These are phyloP conservation scores for Leishmania gerbilli DNA, from an alignment of 208 protist species.

Conservation along the genomic window DNA sequence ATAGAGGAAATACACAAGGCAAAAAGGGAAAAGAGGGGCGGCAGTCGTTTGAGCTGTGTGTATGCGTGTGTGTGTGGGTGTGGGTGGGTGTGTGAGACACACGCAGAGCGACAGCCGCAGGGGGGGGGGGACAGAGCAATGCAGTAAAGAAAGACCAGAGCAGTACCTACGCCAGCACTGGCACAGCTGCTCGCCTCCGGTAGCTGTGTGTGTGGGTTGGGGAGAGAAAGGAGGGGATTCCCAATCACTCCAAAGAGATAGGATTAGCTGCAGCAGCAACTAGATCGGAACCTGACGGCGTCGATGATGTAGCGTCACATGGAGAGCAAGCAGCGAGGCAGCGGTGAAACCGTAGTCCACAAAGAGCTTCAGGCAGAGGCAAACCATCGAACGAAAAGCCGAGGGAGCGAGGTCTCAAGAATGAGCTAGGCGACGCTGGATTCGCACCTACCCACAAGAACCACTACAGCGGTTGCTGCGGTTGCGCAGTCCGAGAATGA, in stretches of 20 bases:
- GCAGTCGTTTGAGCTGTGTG: not conserved
- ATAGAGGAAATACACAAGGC: not conserved
- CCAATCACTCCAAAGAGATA: not conserved
- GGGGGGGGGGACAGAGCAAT: not conserved
- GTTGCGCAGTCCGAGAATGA: not conserved
- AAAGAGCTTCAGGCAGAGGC: not conserved
- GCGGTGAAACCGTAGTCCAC: no score
- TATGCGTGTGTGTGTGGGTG: not conserved
- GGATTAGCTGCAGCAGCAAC: not conserved
- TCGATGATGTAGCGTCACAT: not conserved
- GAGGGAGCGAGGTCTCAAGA: not conserved
- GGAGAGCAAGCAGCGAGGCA: not conserved
- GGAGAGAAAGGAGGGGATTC: not conserved
- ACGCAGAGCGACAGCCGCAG: not conserved
- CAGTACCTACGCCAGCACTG: not conserved
- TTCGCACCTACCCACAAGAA: not conserved
- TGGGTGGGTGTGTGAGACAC: not conserved
- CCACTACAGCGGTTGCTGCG: not conserved
- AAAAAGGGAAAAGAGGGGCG: not conserved
- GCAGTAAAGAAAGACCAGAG: not conserved
- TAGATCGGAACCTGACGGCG: not conserved
- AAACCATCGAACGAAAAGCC: not conserved
- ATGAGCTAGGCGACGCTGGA: not conserved
- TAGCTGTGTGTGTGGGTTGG: not conserved
- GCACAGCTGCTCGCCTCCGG: not conserved